phyloP scores from a whole-genome alignment of 1,284 basidiomycete species.

The Singerocomus inundabilis region DNA sequence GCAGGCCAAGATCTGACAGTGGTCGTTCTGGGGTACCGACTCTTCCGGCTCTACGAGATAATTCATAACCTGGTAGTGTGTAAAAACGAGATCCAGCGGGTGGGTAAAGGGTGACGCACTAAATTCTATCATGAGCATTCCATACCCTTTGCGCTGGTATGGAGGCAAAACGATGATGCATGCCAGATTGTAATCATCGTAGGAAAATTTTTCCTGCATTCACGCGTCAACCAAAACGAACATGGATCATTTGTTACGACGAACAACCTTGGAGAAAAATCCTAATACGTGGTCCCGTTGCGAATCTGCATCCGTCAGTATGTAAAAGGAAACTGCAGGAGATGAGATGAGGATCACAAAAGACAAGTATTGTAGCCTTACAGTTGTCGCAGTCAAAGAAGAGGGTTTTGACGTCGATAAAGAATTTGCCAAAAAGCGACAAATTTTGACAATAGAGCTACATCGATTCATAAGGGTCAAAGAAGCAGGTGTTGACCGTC shows the following conservation, averaged over 20 bases:
- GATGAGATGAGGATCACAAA: neutral
- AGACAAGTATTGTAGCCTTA: constrained; percentile 35
- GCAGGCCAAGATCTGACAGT: constrained; percentile 87
- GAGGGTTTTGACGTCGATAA: constrained; percentile 97
- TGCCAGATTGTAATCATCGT: constrained; percentile 96
- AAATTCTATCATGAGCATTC: constrained; percentile 97
- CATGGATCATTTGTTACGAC: neutral
- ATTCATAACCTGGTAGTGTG: constrained; percentile 69
- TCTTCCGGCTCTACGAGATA: constrained; percentile 75
- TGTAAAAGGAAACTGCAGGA: constrained; percentile 85
- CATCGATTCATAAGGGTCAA: neutral
- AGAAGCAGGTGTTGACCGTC: constrained; percentile 26
- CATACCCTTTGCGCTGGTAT: constrained; percentile 87
- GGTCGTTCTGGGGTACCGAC: constrained; percentile 95
- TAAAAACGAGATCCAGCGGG: neutral
- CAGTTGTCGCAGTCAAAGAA: constrained; percentile 92
- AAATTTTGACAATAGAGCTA: constrained; percentile 96
- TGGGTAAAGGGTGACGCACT: constrained; percentile 51
- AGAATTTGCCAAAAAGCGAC: constrained; percentile 96
- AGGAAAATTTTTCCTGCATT: constrained; percentile 86
- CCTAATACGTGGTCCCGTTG: constrained; percentile 76
- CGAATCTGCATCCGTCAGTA: constrained; percentile 84
- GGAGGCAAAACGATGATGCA: constrained; percentile 97
- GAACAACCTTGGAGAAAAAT: constrained; percentile 88
- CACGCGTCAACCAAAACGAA: constrained; percentile 5